phyloP scores from a whole-genome alignment of 2,329 filamentous ascomycete species.

The Nothophoma quercina region DNA sequence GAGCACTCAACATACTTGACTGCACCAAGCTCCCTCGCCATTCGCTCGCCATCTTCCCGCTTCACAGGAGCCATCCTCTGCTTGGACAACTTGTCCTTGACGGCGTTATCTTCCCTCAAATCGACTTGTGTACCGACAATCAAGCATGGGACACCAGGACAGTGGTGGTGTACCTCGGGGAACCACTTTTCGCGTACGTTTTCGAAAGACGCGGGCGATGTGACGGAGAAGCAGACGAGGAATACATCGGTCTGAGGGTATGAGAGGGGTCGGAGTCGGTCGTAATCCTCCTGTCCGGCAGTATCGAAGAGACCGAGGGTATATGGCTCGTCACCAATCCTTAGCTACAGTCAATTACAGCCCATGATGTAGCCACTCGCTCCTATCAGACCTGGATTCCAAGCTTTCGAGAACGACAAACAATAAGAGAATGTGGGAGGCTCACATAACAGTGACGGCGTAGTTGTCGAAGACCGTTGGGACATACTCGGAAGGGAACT shows the following conservation, averaged over 20 bases:
- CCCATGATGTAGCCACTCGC: conserved; percentile 1
- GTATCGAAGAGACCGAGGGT: conserved; percentile 98
- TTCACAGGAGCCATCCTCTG: conserved; percentile 95
- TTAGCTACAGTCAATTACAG: conserved; percentile 53
- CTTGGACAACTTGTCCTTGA: conserved; percentile 89
- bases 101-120: conserved; percentile 85
- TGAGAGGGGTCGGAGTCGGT: conserved; percentile 92
- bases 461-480: conserved; percentile 99
- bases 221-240: conserved; percentile 98
- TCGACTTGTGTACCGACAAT: conserved; percentile 98
- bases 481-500: conserved; percentile 99
- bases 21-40: conserved; percentile 96
- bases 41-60: conserved; percentile 91
- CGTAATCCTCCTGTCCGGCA: conserved; percentile 98
- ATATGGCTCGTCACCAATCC: conserved; percentile 99
- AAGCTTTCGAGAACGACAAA: neutral
- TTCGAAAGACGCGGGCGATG: conserved; percentile 95
- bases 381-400: neutral
- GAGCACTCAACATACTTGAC: conserved; percentile 99
- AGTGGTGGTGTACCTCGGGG: conserved; percentile 98
- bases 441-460: conserved; percentile 99
- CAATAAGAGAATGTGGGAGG: conserved; percentile 19
- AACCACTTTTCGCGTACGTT: conserved; percentile 99
- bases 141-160: conserved; percentile 94
- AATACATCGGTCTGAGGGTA: conserved; percentile 99